Percentiles rank a stretch among this genome's conserved stretches.
Evolutionary conservation across 305 asterid species (phyloP).

Genomic region (Ilex paraguariensis): DNA sequence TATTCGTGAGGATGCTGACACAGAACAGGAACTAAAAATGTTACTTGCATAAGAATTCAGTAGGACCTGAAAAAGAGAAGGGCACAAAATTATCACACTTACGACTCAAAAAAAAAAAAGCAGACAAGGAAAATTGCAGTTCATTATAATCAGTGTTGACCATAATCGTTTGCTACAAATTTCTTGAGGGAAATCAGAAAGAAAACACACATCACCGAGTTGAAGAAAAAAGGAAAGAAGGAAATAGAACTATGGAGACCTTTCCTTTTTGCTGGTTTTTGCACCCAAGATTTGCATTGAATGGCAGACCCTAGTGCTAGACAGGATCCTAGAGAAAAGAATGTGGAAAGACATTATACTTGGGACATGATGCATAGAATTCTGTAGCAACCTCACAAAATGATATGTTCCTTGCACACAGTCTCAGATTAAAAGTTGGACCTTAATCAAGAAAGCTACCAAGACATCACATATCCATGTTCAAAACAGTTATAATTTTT

Average conservation of each 20-base stretch:
- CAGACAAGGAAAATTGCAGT: neutral
- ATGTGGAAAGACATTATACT: conserved; percentile 3
- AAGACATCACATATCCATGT: too few relatives aligned
- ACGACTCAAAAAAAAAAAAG: neutral
- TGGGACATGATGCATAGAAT: neutral
- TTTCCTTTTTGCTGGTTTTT: conserved; percentile 39
- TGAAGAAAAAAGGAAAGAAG: neutral
- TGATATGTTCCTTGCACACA: neutral
- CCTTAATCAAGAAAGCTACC: too few relatives aligned
- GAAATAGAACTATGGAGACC: conserved; percentile 25
- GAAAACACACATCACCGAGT: conserved; percentile 1
- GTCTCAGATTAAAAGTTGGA: neutral
- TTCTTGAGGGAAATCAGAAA: neutral
- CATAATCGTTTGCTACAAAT: neutral
- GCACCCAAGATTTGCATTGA: conserved; percentile 22
- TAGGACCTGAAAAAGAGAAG: conserved; percentile 36
- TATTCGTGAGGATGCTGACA: conserved; percentile 14
- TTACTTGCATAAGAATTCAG: conserved; percentile 18
- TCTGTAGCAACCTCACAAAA: neutral
- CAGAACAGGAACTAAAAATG: conserved; percentile 16
- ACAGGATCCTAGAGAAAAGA: conserved; percentile 9
- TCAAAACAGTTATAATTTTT: too few relatives aligned
- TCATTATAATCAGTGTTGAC: neutral
- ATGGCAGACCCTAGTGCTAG: conserved; percentile 17
- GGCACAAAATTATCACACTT: conserved; percentile 14